phyloP scores from a whole-genome alignment of 2,329 filamentous ascomycete genomes.

The Ophiostoma australiae region DNA sequence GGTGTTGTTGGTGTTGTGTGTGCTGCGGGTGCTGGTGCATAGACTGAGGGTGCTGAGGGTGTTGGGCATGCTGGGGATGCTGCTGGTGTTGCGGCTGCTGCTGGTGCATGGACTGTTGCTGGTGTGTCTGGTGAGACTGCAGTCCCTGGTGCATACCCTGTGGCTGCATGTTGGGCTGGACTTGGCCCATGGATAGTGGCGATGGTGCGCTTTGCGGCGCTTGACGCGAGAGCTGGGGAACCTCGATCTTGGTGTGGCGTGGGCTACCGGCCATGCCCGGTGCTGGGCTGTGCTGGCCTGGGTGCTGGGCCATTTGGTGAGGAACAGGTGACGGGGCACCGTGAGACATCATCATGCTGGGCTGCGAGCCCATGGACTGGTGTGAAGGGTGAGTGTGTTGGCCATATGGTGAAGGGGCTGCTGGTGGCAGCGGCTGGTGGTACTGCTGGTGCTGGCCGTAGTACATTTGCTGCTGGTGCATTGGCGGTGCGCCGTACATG shows the following conservation, averaged over 20 bases:
- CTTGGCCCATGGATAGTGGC: conserved; percentile 28
- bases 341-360: conserved; percentile 64
- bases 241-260: conserved; percentile 57
- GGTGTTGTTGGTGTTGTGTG: conserved; percentile 28
- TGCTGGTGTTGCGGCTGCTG: conserved; percentile 23
- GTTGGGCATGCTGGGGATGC: conserved; percentile 20
- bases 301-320: conserved; percentile 56
- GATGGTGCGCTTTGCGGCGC: conserved; percentile 32
- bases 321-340: conserved; percentile 41
- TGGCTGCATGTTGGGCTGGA: conserved; percentile 36
- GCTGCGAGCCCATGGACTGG: conserved; percentile 59
- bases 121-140: conserved; percentile 17
- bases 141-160: conserved; percentile 35
- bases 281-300: conserved; percentile 53
- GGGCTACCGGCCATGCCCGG: conserved; percentile 57
- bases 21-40: conserved; percentile 24
- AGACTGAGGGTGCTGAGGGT: conserved; percentile 18
- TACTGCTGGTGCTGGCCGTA: conserved; percentile 59
- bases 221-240: conserved; percentile 58
- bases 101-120: conserved; percentile 22
- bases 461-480: conserved; percentile 79
- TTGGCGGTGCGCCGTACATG: conserved; percentile 74
- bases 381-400: conserved; percentile 53
- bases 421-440: conserved; percentile 61
- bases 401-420: conserved; percentile 55